Conservation (phyloP, 441 rosid genomes). For the Jatropha podagrica region DNA sequence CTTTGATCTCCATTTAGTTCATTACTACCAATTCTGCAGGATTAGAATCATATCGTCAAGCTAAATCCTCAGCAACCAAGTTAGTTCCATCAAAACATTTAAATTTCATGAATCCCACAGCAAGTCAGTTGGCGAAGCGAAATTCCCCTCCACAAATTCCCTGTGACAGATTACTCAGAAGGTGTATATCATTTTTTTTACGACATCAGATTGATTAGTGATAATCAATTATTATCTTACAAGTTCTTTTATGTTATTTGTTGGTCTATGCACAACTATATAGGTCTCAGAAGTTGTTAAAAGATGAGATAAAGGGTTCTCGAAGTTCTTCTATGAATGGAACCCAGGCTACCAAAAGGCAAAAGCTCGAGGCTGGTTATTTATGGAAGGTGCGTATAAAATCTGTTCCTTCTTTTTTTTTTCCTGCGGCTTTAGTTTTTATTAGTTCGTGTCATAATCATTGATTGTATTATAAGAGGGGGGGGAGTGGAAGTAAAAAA, state of each 20-base stretch:
- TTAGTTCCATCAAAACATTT: constrained; percentile 46
- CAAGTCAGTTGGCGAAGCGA: constrained; percentile 89
- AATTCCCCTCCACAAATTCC: constrained; percentile 34
- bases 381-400: constrained; percentile 23
- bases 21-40: constrained; percentile 33
- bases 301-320: constrained; percentile 34
- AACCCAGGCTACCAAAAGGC: constrained; percentile 78
- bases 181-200: constrained; percentile 23
- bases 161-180: constrained; percentile 43
- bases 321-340: constrained; percentile 45
- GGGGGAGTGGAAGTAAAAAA: too few species aligned
- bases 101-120: constrained; percentile 89
- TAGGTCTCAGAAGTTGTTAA: constrained; percentile 45
- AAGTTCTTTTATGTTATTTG: background rate
- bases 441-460: background rate
- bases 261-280: constrained; percentile 11
- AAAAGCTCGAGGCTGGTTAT: constrained; percentile 81
- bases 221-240: constrained; percentile 10
- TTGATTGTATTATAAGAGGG: background rate
- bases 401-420: background rate
- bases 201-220: background rate
- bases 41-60: constrained; percentile 17
- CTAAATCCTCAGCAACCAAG: constrained; percentile 29
- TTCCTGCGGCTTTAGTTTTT: too few species aligned
- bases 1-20: background rate